Conservation (phyloP, 169 alveolate species). For the Eimeria praecox region DNA sequence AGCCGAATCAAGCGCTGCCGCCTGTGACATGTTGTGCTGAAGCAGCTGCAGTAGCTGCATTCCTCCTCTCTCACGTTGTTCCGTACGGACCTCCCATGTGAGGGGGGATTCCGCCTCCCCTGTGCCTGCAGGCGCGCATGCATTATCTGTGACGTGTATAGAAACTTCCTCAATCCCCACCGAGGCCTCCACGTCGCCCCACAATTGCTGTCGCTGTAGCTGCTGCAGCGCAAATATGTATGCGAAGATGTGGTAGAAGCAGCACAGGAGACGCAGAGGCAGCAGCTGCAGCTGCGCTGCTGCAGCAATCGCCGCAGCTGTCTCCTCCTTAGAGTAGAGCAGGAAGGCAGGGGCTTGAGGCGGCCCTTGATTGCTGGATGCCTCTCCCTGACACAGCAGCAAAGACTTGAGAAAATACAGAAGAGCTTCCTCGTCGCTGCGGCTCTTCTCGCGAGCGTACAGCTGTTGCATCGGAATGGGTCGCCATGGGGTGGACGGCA, state of each 20-base stretch:
- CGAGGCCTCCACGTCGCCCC: slow-evolving; percentile 78
- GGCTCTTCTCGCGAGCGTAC: slow-evolving; percentile 55
- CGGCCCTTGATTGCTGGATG: not conserved
- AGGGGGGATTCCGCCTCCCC: slow-evolving; percentile 62
- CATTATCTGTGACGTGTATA: slow-evolving; percentile 54
- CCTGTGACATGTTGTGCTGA: slow-evolving; percentile 72
- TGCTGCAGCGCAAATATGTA: slow-evolving; percentile 72
- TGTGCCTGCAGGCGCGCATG: slow-evolving; percentile 44
- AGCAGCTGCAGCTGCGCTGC: slow-evolving; percentile 78
- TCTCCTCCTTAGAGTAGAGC: slow-evolving; percentile 52
- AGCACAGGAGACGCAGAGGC: slow-evolving; percentile 74
- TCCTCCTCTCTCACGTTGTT: slow-evolving; percentile 57
- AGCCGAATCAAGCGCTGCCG: slow-evolving; percentile 72
- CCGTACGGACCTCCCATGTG: slow-evolving; percentile 73
- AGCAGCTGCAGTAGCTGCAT: slow-evolving; percentile 78
- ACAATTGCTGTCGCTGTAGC: slow-evolving; percentile 71
- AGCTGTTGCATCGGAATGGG: slow-evolving; percentile 58
- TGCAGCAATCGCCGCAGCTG: slow-evolving; percentile 63
- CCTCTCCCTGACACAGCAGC: slow-evolving; percentile 43
- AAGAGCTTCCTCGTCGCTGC: slow-evolving; percentile 59
- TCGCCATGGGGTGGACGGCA: slow-evolving; percentile 33
- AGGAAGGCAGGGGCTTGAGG: slow-evolving; percentile 65
- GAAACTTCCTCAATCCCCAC: slow-evolving; percentile 60
- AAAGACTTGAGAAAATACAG: slow-evolving; percentile 35
- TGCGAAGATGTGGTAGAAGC: slow-evolving; percentile 76